These are phyloP conservation scores for Agrostemma githago DNA, from an alignment of 148 eudicot genomes.

Conservation along the genomic window DNA sequence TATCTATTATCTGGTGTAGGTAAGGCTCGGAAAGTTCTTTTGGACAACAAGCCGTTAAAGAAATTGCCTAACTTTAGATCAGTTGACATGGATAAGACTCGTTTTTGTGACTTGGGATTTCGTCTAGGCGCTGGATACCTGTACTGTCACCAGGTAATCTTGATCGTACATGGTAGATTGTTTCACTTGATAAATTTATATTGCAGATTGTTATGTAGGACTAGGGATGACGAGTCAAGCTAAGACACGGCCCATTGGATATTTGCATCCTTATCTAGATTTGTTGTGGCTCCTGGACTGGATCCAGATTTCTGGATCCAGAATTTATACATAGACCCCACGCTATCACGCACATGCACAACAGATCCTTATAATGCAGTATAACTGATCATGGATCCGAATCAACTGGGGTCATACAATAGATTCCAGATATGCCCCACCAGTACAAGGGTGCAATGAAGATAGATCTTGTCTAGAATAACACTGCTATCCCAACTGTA, in stretches of 20 bases:
- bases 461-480: background rate
- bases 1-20: conserved; percentile 54
- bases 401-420: background rate
- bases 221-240: background rate
- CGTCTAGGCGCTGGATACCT: conserved; percentile 84
- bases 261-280: background rate
- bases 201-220: background rate
- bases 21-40: conserved; percentile 38
- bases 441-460: background rate
- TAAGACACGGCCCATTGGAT: background rate
- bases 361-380: background rate
- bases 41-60: conserved; percentile 30
- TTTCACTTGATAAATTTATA: background rate
- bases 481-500: background rate
- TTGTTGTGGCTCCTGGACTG: background rate
- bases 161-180: background rate
- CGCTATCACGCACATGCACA: too few species aligned
- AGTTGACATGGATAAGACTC: conserved; percentile 48
- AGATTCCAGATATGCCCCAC: background rate
- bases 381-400: background rate
- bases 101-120: conserved; percentile 72
- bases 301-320: background rate
- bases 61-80: conserved; percentile 58
- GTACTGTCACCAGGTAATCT: conserved; percentile 85
- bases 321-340: too few species aligned